A percentile compares a stretch with the other conserved stretches of the same genome.
These are phyloP conservation scores for Penicillium sp. DNA, from an alignment of 2,329 filamentous ascomycete genomes.

Conservation along the genomic window DNA sequence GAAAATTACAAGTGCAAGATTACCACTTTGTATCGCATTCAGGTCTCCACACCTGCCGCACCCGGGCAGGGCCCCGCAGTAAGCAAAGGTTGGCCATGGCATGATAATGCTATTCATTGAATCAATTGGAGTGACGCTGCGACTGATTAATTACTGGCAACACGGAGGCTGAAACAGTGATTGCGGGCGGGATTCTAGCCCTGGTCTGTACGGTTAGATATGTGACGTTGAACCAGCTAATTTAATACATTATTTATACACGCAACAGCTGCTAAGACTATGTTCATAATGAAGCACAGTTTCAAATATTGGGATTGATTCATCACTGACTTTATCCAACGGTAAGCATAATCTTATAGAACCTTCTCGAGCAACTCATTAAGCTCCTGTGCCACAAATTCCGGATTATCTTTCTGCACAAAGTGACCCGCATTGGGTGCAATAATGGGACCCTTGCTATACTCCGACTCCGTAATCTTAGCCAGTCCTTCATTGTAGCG, in stretches of 20 bases:
- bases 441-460: conserved; percentile 47
- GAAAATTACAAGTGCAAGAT: no score
- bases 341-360: not conserved
- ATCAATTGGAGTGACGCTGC: not conserved
- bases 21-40: no score
- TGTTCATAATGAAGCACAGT: not conserved
- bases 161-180: not conserved
- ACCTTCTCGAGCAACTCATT: not conserved
- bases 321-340: not conserved
- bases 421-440: conserved; percentile 56
- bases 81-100: not conserved
- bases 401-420: conserved; percentile 56
- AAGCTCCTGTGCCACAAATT: conserved; percentile 39
- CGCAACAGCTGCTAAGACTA: not conserved
- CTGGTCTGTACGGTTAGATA: not conserved
- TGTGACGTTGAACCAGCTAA: not conserved
- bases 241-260: not conserved
- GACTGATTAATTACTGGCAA: not conserved
- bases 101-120: not conserved
- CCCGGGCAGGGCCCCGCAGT: not conserved
- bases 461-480: conserved; percentile 43
- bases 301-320: not conserved
- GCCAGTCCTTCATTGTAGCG: conserved; percentile 55
- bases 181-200: not conserved
- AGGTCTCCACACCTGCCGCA: no score